phyloP scores from a whole-genome alignment of 768 basidiomycete species.

The Termitomyces sp. region DNA sequence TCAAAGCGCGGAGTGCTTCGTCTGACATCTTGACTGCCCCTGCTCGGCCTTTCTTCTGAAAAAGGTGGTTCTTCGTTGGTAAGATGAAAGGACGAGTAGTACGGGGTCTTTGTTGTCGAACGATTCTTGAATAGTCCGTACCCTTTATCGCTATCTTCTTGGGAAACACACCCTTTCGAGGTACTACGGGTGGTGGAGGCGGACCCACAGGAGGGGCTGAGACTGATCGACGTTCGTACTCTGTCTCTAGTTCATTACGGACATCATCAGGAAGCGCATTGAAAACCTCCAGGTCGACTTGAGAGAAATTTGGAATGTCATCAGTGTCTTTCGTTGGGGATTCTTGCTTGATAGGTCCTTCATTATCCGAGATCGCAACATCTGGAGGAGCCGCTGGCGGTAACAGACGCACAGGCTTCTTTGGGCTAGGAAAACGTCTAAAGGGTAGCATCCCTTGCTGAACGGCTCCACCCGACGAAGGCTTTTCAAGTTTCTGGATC shows the following conservation, averaged over 20 bases:
- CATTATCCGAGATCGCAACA: conserved; percentile 10
- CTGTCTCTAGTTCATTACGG: conserved; percentile 60
- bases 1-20: conserved; percentile 54
- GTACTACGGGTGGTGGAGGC: conserved; percentile 7
- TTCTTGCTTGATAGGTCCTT: conserved; percentile 2
- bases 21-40: conserved; percentile 42
- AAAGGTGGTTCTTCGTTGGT: conserved; percentile 25
- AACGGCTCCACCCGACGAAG: conserved; percentile 21
- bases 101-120: conserved; percentile 58
- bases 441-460: conserved; percentile 64
- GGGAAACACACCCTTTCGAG: conserved; percentile 25
- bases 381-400: conserved; percentile 6
- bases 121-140: conserved; percentile 50
- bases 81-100: conserved; percentile 32
- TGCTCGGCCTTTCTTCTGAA: conserved; percentile 24
- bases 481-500: conserved; percentile 78
- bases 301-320: conserved; percentile 67
- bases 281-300: conserved; percentile 67
- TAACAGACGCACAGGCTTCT: conserved; percentile 8
- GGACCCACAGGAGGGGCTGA: conserved; percentile 34
- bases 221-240: conserved; percentile 57
- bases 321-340: conserved; percentile 18
- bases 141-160: conserved; percentile 25
- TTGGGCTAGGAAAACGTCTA: conserved; percentile 16
- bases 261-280: conserved; percentile 68